Percentiles rank a stretch among this genome's conserved stretches.
Conservation (phyloP, 1,284 basidiomycete species). For the Ceraceosorus bombacis region DNA sequence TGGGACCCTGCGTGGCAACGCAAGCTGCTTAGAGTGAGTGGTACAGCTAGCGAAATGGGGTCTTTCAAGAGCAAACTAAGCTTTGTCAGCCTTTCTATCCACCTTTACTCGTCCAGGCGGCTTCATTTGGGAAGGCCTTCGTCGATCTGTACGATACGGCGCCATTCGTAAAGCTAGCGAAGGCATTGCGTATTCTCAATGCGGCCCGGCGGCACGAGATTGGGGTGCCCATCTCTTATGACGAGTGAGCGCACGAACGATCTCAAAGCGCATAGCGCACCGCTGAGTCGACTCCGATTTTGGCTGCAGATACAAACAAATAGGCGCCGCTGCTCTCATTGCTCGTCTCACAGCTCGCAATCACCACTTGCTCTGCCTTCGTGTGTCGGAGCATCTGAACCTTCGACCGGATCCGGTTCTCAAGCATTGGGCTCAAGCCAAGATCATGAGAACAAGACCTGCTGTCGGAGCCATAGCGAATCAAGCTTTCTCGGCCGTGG, state of each 20-base stretch:
- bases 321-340: slow-evolving; percentile 56
- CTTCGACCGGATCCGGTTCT: slow-evolving; percentile 79
- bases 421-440: slow-evolving; percentile 90
- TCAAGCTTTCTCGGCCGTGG: slow-evolving; percentile 44
- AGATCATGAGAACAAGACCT: slow-evolving; percentile 65
- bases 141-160: slow-evolving; percentile 84
- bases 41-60: neutral
- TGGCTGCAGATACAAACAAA: neutral
- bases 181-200: slow-evolving; percentile 88
- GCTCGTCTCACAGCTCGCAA: slow-evolving; percentile 76
- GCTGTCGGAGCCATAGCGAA: slow-evolving; percentile 12
- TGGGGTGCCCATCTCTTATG: slow-evolving; percentile 84
- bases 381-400: slow-evolving; percentile 76
- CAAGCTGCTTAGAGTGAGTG: slow-evolving; percentile 59
- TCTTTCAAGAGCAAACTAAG: neutral
- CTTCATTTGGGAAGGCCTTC: slow-evolving; percentile 88
- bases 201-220: slow-evolving; percentile 83
- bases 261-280: neutral
- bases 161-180: slow-evolving; percentile 82
- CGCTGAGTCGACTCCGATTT: neutral
- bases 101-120: slow-evolving; percentile 53
- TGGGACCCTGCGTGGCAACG: slow-evolving; percentile 86
- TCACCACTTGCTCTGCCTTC: slow-evolving; percentile 80
- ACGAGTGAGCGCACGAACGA: slow-evolving; percentile 60
- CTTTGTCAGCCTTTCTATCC: slow-evolving; percentile 5